phyloP scores from a whole-genome alignment of 495 filamentous ascomycete genomes.

The Daldinia decipiens region DNA sequence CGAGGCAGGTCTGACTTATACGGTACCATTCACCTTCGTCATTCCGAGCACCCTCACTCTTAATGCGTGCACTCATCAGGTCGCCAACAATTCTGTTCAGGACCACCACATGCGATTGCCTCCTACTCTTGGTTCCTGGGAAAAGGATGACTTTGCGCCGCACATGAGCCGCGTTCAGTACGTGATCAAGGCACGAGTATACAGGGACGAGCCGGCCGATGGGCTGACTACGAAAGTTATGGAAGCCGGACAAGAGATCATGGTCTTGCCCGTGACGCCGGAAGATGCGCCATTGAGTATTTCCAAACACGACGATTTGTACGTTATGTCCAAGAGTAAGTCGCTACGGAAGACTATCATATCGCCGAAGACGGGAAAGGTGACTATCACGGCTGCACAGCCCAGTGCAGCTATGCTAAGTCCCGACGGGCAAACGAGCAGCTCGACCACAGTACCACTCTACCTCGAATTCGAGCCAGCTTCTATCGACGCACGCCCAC shows the following conservation, averaged over 20 bases:
- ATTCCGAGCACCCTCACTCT: conserved; percentile 78
- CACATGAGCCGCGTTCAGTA: conserved; percentile 84
- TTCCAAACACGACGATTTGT: conserved; percentile 67
- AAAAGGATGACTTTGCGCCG: conserved; percentile 83
- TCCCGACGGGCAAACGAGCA: conserved; percentile 54
- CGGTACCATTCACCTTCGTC: conserved; percentile 87
- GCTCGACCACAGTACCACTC: conserved; percentile 71
- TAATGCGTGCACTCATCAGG: conserved; percentile 59
- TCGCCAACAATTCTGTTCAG: conserved; percentile 65
- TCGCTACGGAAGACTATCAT: conserved; percentile 80
- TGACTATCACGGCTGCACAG: conserved; percentile 78
- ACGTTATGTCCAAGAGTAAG: conserved; percentile 78
- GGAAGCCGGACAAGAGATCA: conserved; percentile 68
- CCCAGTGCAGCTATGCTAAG: conserved; percentile 73
- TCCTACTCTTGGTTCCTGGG: conserved; percentile 79
- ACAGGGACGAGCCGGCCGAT: conserved; percentile 49
- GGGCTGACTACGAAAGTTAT: conserved; percentile 51
- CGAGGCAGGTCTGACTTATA: conserved; percentile 72
- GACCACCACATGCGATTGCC: conserved; percentile 81
- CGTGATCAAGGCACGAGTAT: conserved; percentile 68
- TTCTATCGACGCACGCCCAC: conserved; percentile 67
- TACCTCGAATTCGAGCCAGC: conserved; percentile 78
- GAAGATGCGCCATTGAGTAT: conserved; percentile 83
- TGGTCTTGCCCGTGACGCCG: conserved; percentile 75
- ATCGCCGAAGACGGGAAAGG: conserved; percentile 75